phyloP scores from a whole-genome alignment of 257 asterid genomes.

The Gentiana dahurica region DNA sequence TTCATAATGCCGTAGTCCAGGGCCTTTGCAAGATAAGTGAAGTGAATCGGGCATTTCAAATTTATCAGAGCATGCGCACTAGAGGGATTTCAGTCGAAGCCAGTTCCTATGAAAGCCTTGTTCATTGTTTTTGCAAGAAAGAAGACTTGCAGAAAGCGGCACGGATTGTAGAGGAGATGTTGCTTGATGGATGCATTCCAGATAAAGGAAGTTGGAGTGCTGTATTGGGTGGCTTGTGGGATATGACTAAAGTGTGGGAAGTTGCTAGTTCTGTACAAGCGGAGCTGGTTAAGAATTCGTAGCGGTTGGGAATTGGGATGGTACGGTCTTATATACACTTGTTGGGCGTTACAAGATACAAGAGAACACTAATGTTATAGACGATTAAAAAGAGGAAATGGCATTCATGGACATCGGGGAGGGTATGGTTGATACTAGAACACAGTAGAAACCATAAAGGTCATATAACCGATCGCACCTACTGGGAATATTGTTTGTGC shows the following conservation, averaged over 20 bases:
- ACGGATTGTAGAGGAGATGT: slow-evolving; percentile 71
- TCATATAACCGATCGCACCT: too few relatives aligned
- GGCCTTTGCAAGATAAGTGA: slow-evolving; percentile 45
- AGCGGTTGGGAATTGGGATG: too few relatives aligned
- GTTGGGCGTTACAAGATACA: too few relatives aligned
- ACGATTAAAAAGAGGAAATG: too few relatives aligned
- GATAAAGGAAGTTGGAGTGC: slow-evolving; percentile 48
- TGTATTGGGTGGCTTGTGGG: slow-evolving; percentile 57
- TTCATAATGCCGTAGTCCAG: slow-evolving; percentile 56
- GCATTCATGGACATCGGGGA: too few relatives aligned
- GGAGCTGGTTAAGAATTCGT: slow-evolving; percentile 14
- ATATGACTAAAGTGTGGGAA: slow-evolving; percentile 46
- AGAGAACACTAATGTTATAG: too few relatives aligned
- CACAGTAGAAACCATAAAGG: too few relatives aligned
- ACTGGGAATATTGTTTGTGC: too few relatives aligned
- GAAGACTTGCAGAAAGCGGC: slow-evolving; percentile 61
- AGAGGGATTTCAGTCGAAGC: slow-evolving; percentile 75
- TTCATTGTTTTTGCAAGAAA: slow-evolving; percentile 39
- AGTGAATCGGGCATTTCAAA: slow-evolving; percentile 50
- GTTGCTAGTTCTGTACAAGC: slow-evolving; percentile 43
- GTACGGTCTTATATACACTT: too few relatives aligned
- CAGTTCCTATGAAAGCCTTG: slow-evolving; percentile 44
- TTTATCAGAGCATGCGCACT: slow-evolving; percentile 54
- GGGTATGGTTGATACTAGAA: too few relatives aligned
- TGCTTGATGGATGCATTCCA: slow-evolving; percentile 68